phyloP scores from a whole-genome alignment of 2,329 filamentous ascomycete genomes.

The Aspergillus persii region DNA sequence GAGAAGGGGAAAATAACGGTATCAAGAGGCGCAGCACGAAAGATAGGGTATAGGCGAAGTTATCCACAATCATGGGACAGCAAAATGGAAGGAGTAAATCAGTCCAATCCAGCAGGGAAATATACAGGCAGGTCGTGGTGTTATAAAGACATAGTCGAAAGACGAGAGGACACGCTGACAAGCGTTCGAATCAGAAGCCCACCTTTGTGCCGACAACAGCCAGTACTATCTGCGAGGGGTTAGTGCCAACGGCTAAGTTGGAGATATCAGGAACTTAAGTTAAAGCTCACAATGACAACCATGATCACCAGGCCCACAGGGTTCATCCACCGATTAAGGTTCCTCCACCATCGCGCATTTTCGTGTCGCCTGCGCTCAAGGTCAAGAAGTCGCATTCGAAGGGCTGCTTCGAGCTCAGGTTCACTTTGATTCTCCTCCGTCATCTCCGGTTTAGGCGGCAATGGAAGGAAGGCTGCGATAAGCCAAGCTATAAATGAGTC shows the following conservation, averaged over 20 bases:
- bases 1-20: neutral
- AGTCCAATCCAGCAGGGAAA: neutral
- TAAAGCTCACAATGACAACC: constrained; percentile 51
- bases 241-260: neutral
- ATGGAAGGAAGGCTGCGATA: constrained; percentile 69
- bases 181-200: constrained; percentile 25
- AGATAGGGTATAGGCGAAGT: constrained; percentile 3
- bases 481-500: constrained; percentile 64
- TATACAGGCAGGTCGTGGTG: neutral
- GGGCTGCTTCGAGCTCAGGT: constrained; percentile 42
- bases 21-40: constrained; percentile 4
- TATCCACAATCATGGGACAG: constrained; percentile 9
- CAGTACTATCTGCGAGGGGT: constrained; percentile 25
- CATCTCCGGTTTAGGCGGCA: constrained; percentile 58
- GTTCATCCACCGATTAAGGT: constrained; percentile 61
- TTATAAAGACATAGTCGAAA: too few relatives aligned
- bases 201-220: constrained; percentile 34
- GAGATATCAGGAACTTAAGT: neutral
- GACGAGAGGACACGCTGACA: neutral
- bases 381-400: constrained; percentile 44
- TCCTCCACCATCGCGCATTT: constrained; percentile 65
- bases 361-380: constrained; percentile 52
- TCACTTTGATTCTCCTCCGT: constrained; percentile 51
- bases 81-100: constrained; percentile 10
- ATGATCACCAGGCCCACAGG: constrained; percentile 56